phyloP scores from a whole-genome alignment of 192 early-diverging fungal genomes.

The Spizellomyces punctatus region DNA sequence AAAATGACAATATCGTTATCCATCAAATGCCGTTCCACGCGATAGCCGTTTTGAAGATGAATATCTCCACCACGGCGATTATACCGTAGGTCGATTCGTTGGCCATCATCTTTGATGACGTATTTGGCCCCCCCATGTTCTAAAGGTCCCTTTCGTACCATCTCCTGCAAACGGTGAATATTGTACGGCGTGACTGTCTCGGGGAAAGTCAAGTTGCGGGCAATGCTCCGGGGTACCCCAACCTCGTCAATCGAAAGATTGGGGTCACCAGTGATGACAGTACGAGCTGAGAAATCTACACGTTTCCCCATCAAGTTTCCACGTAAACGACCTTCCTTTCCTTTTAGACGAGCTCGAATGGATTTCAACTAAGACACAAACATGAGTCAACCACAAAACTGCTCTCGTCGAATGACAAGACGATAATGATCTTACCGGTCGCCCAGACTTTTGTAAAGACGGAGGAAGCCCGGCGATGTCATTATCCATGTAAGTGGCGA shows the following conservation, averaged over 20 bases:
- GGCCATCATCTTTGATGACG: conserved; percentile 92
- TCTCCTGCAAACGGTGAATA: conserved; percentile 82
- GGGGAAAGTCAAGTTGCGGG: conserved; percentile 94
- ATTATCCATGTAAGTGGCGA: conserved; percentile 98
- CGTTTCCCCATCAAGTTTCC: conserved; percentile 99
- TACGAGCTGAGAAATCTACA: conserved; percentile 98
- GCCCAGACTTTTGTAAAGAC: conserved; percentile 88
- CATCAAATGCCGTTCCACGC: conserved; percentile 92
- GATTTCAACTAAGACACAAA: conserved; percentile 66
- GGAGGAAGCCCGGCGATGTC: conserved; percentile 89
- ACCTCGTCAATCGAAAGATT: conserved; percentile 98
- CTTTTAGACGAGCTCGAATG: conserved; percentile 95
- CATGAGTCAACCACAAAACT: conserved; percentile 19
- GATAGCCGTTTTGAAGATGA: conserved; percentile 86
- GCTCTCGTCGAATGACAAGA: neutral
- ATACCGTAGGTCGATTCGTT: conserved; percentile 89
- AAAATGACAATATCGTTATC: conserved; percentile 97
- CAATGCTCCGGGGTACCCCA: conserved; percentile 96
- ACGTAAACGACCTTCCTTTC: conserved; percentile 98
- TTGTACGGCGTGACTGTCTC: conserved; percentile 98
- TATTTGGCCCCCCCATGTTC: conserved; percentile 98
- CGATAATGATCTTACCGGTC: conserved; percentile 65
- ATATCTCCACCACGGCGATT: conserved; percentile 79
- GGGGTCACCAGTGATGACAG: conserved; percentile 98
- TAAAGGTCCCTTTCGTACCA: conserved; percentile 87